These are phyloP conservation scores for Russula sp. DNA, from an alignment of 768 basidiomycete species.

Conservation along the genomic window DNA sequence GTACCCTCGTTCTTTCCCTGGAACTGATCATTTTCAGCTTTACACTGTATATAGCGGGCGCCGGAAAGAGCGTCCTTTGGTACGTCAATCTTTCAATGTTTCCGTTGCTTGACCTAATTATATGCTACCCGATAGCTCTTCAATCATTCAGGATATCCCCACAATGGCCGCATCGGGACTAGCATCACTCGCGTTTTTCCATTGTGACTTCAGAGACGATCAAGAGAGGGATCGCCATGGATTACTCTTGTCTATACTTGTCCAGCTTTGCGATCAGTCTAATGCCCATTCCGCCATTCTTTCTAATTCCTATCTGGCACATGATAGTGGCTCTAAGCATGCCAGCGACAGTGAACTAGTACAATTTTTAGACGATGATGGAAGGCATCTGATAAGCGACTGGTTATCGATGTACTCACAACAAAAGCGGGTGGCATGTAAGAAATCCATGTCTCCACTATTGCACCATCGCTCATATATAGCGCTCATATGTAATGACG, in stretches of 20 bases:
- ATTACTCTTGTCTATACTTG: not conserved
- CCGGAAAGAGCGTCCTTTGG: conserved; percentile 1
- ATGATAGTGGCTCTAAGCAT: not conserved
- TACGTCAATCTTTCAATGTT: not conserved
- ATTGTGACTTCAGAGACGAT: conserved; percentile 1
- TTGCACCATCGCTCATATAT: not conserved
- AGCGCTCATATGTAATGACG: not conserved
- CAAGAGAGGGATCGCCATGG: not conserved
- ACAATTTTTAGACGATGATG: not conserved
- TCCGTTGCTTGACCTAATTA: not conserved
- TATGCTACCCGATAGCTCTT: not conserved
- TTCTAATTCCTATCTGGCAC: not conserved
- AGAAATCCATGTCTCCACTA: not conserved
- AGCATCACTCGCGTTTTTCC: not conserved
- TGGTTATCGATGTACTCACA: not conserved
- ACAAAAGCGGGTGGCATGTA: conserved; percentile 1
- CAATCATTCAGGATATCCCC: not conserved
- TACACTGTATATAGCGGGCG: not conserved
- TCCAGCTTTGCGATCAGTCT: not conserved
- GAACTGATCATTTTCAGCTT: not conserved
- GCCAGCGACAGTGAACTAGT: not conserved
- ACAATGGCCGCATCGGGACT: not conserved
- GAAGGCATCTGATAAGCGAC: not conserved
- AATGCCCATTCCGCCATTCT: not conserved
- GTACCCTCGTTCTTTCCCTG: not conserved